phyloP scores from a whole-genome alignment of 768 basidiomycete species.

The Mycena amicta region DNA sequence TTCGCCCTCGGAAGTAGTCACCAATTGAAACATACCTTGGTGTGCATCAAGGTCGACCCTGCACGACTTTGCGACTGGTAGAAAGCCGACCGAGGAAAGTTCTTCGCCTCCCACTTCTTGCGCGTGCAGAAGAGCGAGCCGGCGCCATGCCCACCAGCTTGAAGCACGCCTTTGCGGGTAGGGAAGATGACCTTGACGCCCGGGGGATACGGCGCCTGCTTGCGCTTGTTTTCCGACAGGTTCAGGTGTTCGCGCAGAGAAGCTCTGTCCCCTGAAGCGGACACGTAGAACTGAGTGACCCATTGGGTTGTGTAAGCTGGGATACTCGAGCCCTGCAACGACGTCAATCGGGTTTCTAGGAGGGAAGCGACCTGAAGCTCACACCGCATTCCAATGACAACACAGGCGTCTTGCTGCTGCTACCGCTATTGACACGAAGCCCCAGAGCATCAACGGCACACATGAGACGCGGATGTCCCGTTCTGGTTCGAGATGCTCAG shows the following conservation, averaged over 20 bases:
- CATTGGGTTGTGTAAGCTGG: slow-evolving; percentile 80
- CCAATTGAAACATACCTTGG: slow-evolving; percentile 60
- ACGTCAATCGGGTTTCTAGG: not conserved
- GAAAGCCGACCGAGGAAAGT: slow-evolving; percentile 73
- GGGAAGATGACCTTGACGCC: slow-evolving; percentile 76
- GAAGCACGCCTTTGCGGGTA: slow-evolving; percentile 63
- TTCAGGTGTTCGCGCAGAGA: slow-evolving; percentile 74
- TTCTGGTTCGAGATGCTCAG: slow-evolving; percentile 31
- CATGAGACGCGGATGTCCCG: slow-evolving; percentile 79
- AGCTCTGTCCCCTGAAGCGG: slow-evolving; percentile 60
- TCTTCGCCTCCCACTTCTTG: slow-evolving; percentile 69
- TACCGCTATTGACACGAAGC: slow-evolving; percentile 35
- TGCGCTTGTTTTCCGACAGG: slow-evolving; percentile 54
- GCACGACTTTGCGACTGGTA: slow-evolving; percentile 79
- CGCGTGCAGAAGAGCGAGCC: slow-evolving; percentile 85
- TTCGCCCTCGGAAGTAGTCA: too few species aligned
- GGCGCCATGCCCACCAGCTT: slow-evolving; percentile 52
- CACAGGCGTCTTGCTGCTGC: slow-evolving; percentile 49
- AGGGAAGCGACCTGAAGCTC: slow-evolving; percentile 21
- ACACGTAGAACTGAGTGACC: slow-evolving; percentile 83
- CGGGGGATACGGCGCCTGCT: slow-evolving; percentile 62
- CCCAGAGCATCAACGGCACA: slow-evolving; percentile 69
- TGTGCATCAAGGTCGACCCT: slow-evolving; percentile 87
- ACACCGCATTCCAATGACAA: slow-evolving; percentile 84
- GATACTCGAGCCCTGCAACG: slow-evolving; percentile 77